Evolutionary conservation across 176 grass and related monocot species (phyloP), one percentile per base, ranked within the genome.

Genomic region (Oryza glaberrima): DNA sequence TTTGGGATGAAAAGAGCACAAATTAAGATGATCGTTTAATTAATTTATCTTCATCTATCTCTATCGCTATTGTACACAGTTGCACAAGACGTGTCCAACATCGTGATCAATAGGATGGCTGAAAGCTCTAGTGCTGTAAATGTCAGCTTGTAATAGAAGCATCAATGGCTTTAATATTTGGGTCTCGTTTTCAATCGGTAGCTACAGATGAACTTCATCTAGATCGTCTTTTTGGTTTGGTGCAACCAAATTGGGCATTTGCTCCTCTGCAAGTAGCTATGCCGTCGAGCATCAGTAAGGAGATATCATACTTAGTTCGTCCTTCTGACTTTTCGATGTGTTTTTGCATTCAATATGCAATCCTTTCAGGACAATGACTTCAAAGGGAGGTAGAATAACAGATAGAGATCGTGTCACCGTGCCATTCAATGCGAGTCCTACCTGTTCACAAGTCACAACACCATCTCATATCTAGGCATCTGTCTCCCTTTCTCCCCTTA

Each of bases 1-100:
- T 30, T 30, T 30, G 0, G 0, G 0, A 30, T 2, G 1, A 1
- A 30, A 2, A 30, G 28, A 32, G 30, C 0, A 12, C 11, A 49
- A 15, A 49, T 48, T 48, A 48, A 48, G 9, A 1, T 10, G 43
- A 44, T 44, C 43, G 9, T 44, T 41, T 8, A 41, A 40, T 5
- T 43, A 43, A 11, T 44, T 11, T 9, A 44, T 44, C 43, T 44
- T 9, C 2, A 9, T 43, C 40, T 47, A 16, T 48, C 17, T 58
- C 54, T 58, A 58, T 58, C 54, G 17, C 54, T 58, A 19, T 58
- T n/a, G 19, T 20, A 58, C 54, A 48, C 77, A 67, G 63, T 26
- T 48, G 41, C 9, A 16, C 4, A 16, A 34, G 40, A 32, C 23
- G 14, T 67, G 40, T 48, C 41, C 58, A 60, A 38, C 25, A 48